phyloP scores from a whole-genome alignment of 306 rosid species.

The Rosa multiflora region DNA sequence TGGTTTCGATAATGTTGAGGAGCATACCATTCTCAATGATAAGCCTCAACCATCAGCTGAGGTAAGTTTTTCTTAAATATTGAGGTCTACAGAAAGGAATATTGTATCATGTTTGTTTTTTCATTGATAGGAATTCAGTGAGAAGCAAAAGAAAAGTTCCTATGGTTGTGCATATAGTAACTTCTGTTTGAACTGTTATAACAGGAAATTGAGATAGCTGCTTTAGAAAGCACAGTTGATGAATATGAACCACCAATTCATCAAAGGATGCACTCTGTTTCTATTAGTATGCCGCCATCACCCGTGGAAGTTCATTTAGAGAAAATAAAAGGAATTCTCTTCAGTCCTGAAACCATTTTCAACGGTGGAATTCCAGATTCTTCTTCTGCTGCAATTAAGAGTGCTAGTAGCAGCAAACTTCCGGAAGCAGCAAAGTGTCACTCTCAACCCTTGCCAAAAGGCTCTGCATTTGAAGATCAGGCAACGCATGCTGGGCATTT shows the following conservation, averaged over 20 bases:
- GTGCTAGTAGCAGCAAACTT: slow-evolving; percentile 15
- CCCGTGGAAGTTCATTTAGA: slow-evolving; percentile 32
- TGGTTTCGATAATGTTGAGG: slow-evolving; percentile 49
- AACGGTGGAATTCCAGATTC: slow-evolving; percentile 23
- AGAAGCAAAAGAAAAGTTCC: neutral
- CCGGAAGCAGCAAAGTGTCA: slow-evolving; percentile 40
- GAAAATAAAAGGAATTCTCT: slow-evolving; percentile 34
- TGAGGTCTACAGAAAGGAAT: neutral
- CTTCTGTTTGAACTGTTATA: slow-evolving; percentile 7
- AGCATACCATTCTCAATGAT: slow-evolving; percentile 9
- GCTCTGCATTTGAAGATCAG: slow-evolving; percentile 15
- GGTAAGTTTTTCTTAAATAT: slow-evolving; percentile 35
- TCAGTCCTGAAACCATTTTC: slow-evolving; percentile 38
- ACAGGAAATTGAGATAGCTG: slow-evolving; percentile 42
- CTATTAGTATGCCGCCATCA: slow-evolving; percentile 79
- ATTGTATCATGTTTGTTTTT: neutral
- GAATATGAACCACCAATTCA: slow-evolving; percentile 40
- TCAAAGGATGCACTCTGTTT: slow-evolving; percentile 51
- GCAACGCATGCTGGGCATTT: slow-evolving; percentile 6
- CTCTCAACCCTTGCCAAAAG: slow-evolving; percentile 74
- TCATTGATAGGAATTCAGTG: neutral
- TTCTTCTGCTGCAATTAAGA: neutral
- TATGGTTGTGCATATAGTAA: neutral
- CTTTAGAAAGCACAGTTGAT: slow-evolving; percentile 21
- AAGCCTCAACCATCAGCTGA: slow-evolving; percentile 19